Percentiles rank a stretch among this genome's conserved stretches.
Evolutionary conservation across 169 alveolate species (phyloP).

Genomic region (Hepatocystis sp.): DNA sequence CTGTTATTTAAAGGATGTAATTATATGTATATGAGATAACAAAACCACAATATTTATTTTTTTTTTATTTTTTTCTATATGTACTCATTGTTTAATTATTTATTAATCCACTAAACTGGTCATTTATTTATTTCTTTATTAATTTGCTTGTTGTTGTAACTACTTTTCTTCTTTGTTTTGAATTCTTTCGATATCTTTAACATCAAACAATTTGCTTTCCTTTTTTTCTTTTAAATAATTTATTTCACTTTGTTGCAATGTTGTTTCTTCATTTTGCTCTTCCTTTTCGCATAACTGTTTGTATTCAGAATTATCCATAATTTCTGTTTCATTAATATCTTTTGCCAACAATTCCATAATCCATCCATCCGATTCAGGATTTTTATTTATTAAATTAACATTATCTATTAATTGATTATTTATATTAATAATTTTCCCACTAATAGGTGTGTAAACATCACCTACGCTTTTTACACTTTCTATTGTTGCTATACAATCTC

Average conservation of each 20-base stretch:
- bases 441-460: constrained; percentile 82
- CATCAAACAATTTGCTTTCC: constrained; percentile 44
- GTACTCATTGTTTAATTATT: no score
- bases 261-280: constrained; percentile 41
- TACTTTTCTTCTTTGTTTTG: constrained; percentile 17
- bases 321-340: constrained; percentile 75
- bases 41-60: no score
- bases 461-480: constrained; percentile 86
- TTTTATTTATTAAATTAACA: constrained; percentile 78
- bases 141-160: no score
- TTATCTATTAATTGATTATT: constrained; percentile 69
- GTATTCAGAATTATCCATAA: constrained; percentile 49
- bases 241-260: constrained; percentile 41
- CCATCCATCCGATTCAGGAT: constrained; percentile 85
- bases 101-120: no score
- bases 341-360: constrained; percentile 57
- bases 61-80: no score
- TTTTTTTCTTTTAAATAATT: constrained; percentile 57
- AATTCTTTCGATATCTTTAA: constrained; percentile 41
- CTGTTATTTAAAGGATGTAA: no score
- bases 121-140: no score
- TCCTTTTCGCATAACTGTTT: constrained; percentile 67
- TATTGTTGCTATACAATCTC: constrained; percentile 80
- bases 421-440: constrained; percentile 78
- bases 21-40: no score